Evolutionary conservation across 2,329 filamentous ascomycete genomes (phyloP).

Genomic region (Cladorrhinum sp.): DNA sequence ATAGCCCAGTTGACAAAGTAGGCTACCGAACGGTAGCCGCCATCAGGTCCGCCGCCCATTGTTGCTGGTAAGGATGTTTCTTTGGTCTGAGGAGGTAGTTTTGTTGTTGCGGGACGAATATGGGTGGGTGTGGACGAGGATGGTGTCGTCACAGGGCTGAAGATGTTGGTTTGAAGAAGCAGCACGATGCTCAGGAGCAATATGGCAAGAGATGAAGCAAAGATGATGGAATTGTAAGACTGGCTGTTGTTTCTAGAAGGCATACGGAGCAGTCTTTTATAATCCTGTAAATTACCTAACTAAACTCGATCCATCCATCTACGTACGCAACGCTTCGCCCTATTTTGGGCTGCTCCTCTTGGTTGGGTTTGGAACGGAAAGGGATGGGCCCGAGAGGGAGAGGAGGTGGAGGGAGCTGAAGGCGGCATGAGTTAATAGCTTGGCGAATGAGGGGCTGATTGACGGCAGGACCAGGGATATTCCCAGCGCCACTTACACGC

Average conservation of each 20-base stretch:
- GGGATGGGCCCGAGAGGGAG: background rate
- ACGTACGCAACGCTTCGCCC: background rate
- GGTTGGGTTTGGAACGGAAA: background rate
- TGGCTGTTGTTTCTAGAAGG: background rate
- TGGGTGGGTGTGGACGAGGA: background rate
- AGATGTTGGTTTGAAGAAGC: background rate
- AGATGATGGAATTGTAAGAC: background rate
- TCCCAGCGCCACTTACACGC: background rate
- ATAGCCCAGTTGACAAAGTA: conserved; percentile 84
- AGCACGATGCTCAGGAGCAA: conserved; percentile 1
- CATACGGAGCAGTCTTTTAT: conserved; percentile 2
- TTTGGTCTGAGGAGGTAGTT: conserved; percentile 7
- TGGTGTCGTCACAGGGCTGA: background rate
- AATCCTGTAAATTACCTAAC: background rate
- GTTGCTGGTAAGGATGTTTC: conserved; percentile 20
- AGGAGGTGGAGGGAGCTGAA: conserved; percentile 8
- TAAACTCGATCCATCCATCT: background rate
- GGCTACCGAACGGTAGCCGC: conserved; percentile 62
- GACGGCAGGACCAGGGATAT: background rate
- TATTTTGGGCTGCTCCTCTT: background rate
- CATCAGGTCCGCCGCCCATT: conserved; percentile 44
- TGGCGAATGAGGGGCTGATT: conserved; percentile 12
- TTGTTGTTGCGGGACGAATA: background rate
- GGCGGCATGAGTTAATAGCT: conserved; percentile 13
- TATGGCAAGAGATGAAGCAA: background rate